Conservation (phyloP, 805 yeast genomes). For the Torulaspora delbrueckii region DNA sequence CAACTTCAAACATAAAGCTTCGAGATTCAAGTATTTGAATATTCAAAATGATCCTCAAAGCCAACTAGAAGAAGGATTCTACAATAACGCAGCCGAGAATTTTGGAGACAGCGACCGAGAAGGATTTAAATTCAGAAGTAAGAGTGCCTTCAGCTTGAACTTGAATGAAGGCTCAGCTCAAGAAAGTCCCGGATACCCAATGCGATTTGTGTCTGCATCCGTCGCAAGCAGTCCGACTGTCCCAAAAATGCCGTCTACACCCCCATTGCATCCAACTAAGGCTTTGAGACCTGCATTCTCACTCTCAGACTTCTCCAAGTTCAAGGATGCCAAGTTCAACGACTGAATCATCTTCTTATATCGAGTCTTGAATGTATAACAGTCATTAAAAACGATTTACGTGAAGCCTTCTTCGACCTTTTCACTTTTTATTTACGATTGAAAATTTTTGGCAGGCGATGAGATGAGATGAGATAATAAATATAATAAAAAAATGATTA, state of each 20-base stretch:
- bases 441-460: slow-evolving; percentile 19
- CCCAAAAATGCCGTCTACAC: slow-evolving; percentile 5
- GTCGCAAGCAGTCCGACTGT: slow-evolving; percentile 4
- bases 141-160: slow-evolving; percentile 28
- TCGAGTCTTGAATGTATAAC: not conserved
- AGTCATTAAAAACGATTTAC: not conserved
- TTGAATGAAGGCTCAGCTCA: slow-evolving; percentile 7
- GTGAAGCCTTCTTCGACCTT: not conserved
- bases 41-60: slow-evolving; percentile 12
- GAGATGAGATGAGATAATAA: slow-evolving; percentile 22
- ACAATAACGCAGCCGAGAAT: slow-evolving; percentile 5
- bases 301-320: slow-evolving; percentile 31
- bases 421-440: slow-evolving; percentile 3
- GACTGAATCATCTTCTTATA: slow-evolving; percentile 5
- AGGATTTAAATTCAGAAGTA: slow-evolving; percentile 25
- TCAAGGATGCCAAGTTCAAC: slow-evolving; percentile 17
- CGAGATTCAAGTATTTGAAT: slow-evolving; percentile 10
- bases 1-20: slow-evolving; percentile 6
- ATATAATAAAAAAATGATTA: not conserved
- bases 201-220: slow-evolving; percentile 6
- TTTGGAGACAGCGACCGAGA: slow-evolving; percentile 11
- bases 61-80: slow-evolving; percentile 17
- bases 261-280: slow-evolving; percentile 5
- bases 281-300: slow-evolving; percentile 24
- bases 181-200: slow-evolving; percentile 9